These are phyloP conservation scores for Rhodotorula glutinis DNA, from an alignment of 1,284 basidiomycete genomes.

Conservation along the genomic window DNA sequence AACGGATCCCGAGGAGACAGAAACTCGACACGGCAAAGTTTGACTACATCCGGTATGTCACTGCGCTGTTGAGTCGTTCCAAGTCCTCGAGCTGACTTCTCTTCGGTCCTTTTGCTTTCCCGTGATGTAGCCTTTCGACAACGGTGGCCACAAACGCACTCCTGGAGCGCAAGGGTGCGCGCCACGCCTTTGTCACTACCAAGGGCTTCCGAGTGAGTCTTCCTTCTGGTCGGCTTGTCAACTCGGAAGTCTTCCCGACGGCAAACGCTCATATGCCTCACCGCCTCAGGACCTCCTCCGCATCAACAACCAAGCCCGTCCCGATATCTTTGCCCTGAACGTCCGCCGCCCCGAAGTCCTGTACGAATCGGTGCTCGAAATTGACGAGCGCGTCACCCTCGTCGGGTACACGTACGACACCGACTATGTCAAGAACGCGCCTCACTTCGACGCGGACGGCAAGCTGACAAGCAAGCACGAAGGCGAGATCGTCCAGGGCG, in stretches of 20 bases:
- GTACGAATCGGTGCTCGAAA: slow-evolving; percentile 79
- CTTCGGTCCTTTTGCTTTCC: slow-evolving; percentile 68
- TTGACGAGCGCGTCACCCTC: slow-evolving; percentile 91
- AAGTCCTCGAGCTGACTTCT: no score
- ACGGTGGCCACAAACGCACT: slow-evolving; percentile 96
- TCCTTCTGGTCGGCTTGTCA: neutral
- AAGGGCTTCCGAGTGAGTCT: slow-evolving; percentile 89
- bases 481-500: slow-evolving; percentile 63
- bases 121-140: slow-evolving; percentile 74
- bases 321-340: slow-evolving; percentile 30
- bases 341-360: slow-evolving; percentile 62
- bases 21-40: slow-evolving; percentile 78
- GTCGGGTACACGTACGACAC: slow-evolving; percentile 92
- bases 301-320: slow-evolving; percentile 68
- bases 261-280: slow-evolving; percentile 55
- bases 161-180: slow-evolving; percentile 87
- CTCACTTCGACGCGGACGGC: slow-evolving; percentile 61
- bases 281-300: slow-evolving; percentile 61
- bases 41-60: slow-evolving; percentile 67
- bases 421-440: slow-evolving; percentile 65
- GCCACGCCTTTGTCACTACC: slow-evolving; percentile 87
- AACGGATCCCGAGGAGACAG: slow-evolving; percentile 62
- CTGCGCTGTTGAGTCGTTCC: no score
- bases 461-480: slow-evolving; percentile 64
- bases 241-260: neutral